Evolutionary conservation across 179 eudicot species (phyloP).

Genomic region (Heliamphora ciliata): DNA sequence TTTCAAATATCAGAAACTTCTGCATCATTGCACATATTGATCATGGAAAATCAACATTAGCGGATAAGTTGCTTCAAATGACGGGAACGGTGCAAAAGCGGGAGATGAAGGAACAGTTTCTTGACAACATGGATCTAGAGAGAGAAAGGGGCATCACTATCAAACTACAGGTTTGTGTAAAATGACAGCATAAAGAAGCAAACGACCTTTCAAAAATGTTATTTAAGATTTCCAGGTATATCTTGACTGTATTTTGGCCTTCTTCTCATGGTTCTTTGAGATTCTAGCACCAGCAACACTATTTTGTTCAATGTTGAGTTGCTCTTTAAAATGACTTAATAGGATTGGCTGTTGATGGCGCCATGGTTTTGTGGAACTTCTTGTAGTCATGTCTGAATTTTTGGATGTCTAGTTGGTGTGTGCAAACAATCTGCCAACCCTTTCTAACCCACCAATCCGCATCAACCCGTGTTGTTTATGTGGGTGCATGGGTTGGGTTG

Average conservation of each 20-base stretch:
- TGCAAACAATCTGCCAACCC: neutral
- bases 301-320: neutral
- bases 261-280: neutral
- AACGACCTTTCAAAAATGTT: neutral
- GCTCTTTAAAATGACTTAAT: neutral
- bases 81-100: conserved; percentile 91
- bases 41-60: conserved; percentile 97
- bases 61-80: conserved; percentile 88
- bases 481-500: too few relatives aligned
- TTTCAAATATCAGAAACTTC: conserved; percentile 73
- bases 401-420: neutral
- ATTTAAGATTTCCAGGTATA: neutral
- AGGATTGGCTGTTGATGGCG: neutral
- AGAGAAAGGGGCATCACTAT: conserved; percentile 98
- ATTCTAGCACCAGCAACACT: neutral
- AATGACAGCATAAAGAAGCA: neutral
- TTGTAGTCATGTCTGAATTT: neutral
- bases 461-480: too few relatives aligned
- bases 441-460: too few relatives aligned
- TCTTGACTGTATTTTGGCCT: neutral
- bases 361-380: neutral
- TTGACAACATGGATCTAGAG: conserved; percentile 98
- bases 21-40: conserved; percentile 95
- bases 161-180: conserved; percentile 64
- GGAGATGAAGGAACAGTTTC: conserved; percentile 98